Percentiles rank a stretch among this genome's conserved stretches.
These are phyloP conservation scores for Cercospora sojina DNA, from an alignment of 2,329 filamentous ascomycete genomes.

Conservation along the genomic window DNA sequence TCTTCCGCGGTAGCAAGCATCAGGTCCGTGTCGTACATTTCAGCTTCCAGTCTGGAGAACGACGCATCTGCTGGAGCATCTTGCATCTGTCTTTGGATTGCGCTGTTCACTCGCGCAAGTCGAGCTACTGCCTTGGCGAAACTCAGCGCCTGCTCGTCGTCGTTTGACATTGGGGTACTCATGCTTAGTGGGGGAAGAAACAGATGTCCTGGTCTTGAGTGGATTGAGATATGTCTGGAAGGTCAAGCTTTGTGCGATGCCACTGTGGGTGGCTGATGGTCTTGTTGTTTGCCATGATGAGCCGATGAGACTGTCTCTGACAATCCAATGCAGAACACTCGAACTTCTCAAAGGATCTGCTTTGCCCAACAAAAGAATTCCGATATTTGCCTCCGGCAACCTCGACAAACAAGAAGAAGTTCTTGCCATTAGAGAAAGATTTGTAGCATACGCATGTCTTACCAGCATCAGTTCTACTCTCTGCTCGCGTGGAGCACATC, in stretches of 20 bases:
- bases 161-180: neutral
- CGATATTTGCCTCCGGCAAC: neutral
- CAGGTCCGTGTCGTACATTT: neutral
- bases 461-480: neutral
- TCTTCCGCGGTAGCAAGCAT: constrained; percentile 8
- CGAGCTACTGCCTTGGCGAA: constrained; percentile 3
- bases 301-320: neutral
- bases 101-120: constrained; percentile 9
- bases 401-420: neutral
- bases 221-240: neutral
- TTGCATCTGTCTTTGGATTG: neutral
- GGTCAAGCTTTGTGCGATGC: neutral
- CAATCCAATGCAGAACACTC: neutral
- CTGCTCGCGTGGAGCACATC: neutral
- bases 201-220: neutral
- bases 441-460: neutral
- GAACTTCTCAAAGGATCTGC: neutral
- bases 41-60: neutral
- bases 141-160: neutral
- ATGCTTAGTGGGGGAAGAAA: neutral
- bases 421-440: neutral
- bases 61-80: neutral
- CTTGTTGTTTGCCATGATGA: neutral
- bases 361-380: neutral
- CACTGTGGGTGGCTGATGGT: neutral